Conservation (phyloP, 2,329 filamentous ascomycete species). For the Aspergillus aculeatinus region DNA sequence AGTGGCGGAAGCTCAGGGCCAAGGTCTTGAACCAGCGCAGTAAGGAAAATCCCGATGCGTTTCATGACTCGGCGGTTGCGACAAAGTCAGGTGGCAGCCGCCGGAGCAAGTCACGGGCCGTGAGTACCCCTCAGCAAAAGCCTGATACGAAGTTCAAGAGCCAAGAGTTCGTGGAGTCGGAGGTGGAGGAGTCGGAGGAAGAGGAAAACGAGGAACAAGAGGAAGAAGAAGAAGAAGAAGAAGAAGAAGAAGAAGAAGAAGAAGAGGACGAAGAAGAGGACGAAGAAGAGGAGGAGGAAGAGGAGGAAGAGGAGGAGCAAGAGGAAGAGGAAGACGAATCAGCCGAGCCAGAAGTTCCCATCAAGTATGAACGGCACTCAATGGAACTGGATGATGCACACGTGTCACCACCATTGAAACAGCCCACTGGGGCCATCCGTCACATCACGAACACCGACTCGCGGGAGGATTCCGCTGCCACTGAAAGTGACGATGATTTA, state of each 20-base stretch:
- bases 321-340: not conserved
- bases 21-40: slow-evolving; percentile 22
- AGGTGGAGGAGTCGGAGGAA: not conserved
- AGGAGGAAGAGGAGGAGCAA: not conserved
- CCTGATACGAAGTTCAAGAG: slow-evolving; percentile 6
- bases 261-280: not conserved
- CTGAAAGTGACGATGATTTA: not conserved
- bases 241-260: not conserved
- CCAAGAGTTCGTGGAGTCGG: slow-evolving; percentile 6
- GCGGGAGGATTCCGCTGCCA: not conserved
- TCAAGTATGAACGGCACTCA: not conserved
- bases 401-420: not conserved
- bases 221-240: too few species aligned
- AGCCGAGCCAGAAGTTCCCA: not conserved
- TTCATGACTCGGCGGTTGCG: slow-evolving; percentile 22
- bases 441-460: not conserved
- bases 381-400: not conserved
- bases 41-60: slow-evolving; percentile 25
- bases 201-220: not conserved
- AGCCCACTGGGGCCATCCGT: not conserved
- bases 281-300: not conserved
- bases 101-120: not conserved
- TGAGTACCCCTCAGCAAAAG: not conserved
- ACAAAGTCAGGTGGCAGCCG: not conserved
- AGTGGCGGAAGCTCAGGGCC: slow-evolving; percentile 37